Percentiles rank a stretch among this genome's conserved stretches.
Conservation (phyloP, 164 flowering plant species). For the Macadamia integrifolia region DNA sequence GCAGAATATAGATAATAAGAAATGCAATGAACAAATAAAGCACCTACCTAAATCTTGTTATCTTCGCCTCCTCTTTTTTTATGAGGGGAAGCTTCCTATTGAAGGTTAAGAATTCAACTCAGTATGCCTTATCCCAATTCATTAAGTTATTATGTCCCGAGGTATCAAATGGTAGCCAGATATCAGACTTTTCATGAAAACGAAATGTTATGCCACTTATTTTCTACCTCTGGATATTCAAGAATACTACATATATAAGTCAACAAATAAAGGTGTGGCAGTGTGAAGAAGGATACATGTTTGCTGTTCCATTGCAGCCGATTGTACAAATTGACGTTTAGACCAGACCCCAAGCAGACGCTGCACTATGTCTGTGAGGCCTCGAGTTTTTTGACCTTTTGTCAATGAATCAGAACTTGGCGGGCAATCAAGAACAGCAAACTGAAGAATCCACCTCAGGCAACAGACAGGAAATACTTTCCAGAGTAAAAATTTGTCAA, state of each 20-base stretch:
- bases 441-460: conserved; percentile 88
- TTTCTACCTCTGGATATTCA: background rate
- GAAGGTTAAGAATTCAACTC: too few relatives aligned
- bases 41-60: background rate
- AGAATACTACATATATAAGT: background rate
- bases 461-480: conserved; percentile 85
- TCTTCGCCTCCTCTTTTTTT: too few relatives aligned
- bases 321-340: conserved; percentile 74
- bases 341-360: conserved; percentile 67
- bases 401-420: conserved; percentile 27
- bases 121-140: too few relatives aligned
- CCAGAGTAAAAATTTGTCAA: conserved; percentile 85
- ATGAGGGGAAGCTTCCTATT: too few relatives aligned
- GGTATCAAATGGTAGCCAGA: background rate
- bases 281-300: conserved; percentile 71
- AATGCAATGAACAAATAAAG: conserved; percentile 1
- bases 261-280: background rate
- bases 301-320: conserved; percentile 83
- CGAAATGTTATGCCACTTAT: background rate
- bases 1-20: conserved; percentile 8
- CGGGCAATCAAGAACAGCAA: conserved; percentile 64
- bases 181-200: background rate
- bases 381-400: conserved; percentile 24
- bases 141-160: background rate
- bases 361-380: conserved; percentile 47